These are phyloP conservation scores for Hordeum vulgare DNA, from an alignment of 176 grass and related monocot genomes.

Conservation along the genomic window DNA sequence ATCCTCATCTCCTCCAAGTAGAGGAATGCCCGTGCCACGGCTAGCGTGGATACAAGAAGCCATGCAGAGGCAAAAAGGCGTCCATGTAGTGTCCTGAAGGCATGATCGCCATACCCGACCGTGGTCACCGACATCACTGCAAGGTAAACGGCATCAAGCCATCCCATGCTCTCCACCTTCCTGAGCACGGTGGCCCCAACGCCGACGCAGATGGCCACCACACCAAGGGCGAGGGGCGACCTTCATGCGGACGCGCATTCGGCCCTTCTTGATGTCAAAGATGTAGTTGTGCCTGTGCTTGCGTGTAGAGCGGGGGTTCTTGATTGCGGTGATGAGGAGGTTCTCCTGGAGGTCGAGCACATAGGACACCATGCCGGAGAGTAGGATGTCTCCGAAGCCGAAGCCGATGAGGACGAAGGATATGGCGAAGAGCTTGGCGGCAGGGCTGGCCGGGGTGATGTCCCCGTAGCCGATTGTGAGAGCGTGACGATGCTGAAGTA, in stretches of 20 bases:
- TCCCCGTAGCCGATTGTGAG: constrained; percentile 94
- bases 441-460: constrained; percentile 74
- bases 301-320: too few relatives aligned
- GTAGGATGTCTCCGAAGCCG: constrained; percentile 80
- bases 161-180: constrained; percentile 57
- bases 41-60: constrained; percentile 79
- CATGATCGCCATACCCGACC: constrained; percentile 78
- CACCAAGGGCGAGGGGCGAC: too few relatives aligned
- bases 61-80: constrained; percentile 73
- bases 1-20: too few relatives aligned
- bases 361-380: too few relatives aligned
- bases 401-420: constrained; percentile 80
- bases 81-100: constrained; percentile 54
- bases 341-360: too few relatives aligned
- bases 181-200: constrained; percentile 60
- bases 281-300: too few relatives aligned
- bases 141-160: constrained; percentile 76
- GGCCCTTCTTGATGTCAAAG: too few relatives aligned
- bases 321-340: too few relatives aligned
- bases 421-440: constrained; percentile 87
- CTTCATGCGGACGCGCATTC: too few relatives aligned
- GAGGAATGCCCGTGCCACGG: too few relatives aligned
- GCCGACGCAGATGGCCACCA: too few relatives aligned
- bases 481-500: constrained; percentile 99
- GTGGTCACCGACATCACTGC: constrained; percentile 94